Conservation (phyloP, 2,329 filamentous ascomycete genomes). For the Fonsecaea nubica region DNA sequence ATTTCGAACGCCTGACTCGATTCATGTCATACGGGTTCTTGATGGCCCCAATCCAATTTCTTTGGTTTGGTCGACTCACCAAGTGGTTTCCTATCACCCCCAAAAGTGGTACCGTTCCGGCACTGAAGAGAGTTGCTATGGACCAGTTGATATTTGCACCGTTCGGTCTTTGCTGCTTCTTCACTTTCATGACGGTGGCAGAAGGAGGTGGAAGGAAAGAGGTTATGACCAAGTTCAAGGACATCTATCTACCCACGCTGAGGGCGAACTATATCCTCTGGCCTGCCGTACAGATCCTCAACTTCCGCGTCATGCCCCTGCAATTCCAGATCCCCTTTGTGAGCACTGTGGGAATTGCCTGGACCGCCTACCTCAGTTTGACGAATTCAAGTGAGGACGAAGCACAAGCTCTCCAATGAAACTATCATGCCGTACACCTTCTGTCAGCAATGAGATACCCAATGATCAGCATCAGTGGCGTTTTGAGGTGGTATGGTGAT, state of each 20-base stretch:
- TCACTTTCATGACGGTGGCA: constrained; percentile 93
- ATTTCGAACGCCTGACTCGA: constrained; percentile 90
- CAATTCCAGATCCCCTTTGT: constrained; percentile 98
- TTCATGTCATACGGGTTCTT: constrained; percentile 98
- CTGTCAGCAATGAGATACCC: constrained; percentile 12
- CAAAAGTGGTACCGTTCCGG: constrained; percentile 73
- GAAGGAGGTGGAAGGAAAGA: constrained; percentile 87
- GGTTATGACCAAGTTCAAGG: constrained; percentile 81
- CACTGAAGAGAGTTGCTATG: constrained; percentile 86
- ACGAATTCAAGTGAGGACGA: constrained; percentile 83
- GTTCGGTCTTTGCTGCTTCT: constrained; percentile 84
- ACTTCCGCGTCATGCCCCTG: constrained; percentile 93
- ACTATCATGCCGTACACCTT: constrained; percentile 2
- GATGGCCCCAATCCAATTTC: constrained; percentile 94
- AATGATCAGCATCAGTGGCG: constrained; percentile 14
- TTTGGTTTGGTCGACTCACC: constrained; percentile 90
- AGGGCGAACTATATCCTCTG: constrained; percentile 96
- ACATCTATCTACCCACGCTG: constrained; percentile 91
- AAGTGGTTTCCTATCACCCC: constrained; percentile 84
- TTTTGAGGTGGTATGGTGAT: constrained; percentile 1
- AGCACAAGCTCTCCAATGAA: constrained; percentile 22
- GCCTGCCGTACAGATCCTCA: constrained; percentile 94
- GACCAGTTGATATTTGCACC: constrained; percentile 95
- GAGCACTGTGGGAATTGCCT: constrained; percentile 92
- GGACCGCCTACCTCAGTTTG: constrained; percentile 95